Evolutionary conservation across 2,329 filamentous ascomycete genomes (phyloP).

Genomic region (Alternaria burnsii): DNA sequence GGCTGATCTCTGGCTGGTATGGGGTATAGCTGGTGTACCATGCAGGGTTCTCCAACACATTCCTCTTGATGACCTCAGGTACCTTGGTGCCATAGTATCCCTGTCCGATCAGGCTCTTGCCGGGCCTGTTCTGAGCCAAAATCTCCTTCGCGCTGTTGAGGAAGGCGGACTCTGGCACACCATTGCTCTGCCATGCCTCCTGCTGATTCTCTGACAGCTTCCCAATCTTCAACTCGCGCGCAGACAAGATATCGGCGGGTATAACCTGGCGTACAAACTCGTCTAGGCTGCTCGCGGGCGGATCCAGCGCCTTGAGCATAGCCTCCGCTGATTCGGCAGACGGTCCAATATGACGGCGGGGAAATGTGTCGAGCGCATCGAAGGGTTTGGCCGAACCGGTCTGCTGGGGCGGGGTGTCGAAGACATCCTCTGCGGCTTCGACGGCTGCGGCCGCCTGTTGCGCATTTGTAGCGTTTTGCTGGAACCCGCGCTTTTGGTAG

Average conservation of each 20-base stretch:
- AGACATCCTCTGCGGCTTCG: conserved; percentile 41
- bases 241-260: conserved; percentile 78
- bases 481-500: conserved; percentile 34
- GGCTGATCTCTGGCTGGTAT: conserved; percentile 97
- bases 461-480: conserved; percentile 29
- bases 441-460: conserved; percentile 30
- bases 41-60: conserved; percentile 88
- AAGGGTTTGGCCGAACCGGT: conserved; percentile 41
- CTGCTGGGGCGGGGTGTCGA: conserved; percentile 37
- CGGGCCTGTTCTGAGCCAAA: conserved; percentile 68
- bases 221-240: conserved; percentile 66
- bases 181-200: conserved; percentile 48
- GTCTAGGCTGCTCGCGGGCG: conserved; percentile 76
- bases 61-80: conserved; percentile 90
- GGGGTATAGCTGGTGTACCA: conserved; percentile 99
- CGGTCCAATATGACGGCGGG: conserved; percentile 87
- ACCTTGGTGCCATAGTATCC: conserved; percentile 90
- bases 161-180: conserved; percentile 66
- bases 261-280: conserved; percentile 87
- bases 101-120: conserved; percentile 78
- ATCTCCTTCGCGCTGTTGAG: conserved; percentile 63
- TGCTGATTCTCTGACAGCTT: conserved; percentile 51
- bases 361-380: conserved; percentile 70
- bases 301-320: conserved; percentile 83
- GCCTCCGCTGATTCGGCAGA: conserved; percentile 71